Conservation (phyloP, 208 protist species). For the Leishmania martiniquensis region DNA sequence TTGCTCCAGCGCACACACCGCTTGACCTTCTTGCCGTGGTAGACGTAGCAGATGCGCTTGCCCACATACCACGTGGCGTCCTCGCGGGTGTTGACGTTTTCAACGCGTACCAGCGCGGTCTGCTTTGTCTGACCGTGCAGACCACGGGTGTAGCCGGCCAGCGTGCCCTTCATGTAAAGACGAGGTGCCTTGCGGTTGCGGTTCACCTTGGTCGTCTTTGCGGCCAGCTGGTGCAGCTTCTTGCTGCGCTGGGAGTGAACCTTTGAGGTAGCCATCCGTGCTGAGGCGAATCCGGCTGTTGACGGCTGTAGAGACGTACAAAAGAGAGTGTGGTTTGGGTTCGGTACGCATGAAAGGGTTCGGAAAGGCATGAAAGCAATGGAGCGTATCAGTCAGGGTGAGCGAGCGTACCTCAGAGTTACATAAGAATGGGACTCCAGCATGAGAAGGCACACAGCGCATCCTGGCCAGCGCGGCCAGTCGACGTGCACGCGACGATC, state of each 20-base stretch:
- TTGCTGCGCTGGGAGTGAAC: slow-evolving; percentile 88
- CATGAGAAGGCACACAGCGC: not conserved
- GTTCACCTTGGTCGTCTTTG: slow-evolving; percentile 87
- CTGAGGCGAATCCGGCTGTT: not conserved
- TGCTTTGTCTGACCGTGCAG: slow-evolving; percentile 95
- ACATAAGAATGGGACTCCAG: not conserved
- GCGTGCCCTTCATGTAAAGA: slow-evolving; percentile 93
- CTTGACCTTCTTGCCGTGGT: slow-evolving; percentile 96
- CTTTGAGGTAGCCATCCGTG: slow-evolving; percentile 59
- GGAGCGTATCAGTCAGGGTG: not conserved
- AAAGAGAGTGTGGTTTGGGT: not conserved
- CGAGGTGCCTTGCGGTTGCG: slow-evolving; percentile 86
- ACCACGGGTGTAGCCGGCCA: slow-evolving; percentile 90
- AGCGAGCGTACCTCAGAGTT: not conserved
- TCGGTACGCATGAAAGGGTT: not conserved
- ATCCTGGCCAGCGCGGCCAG: not conserved
- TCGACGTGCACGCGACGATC: not conserved
- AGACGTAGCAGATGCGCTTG: slow-evolving; percentile 99
- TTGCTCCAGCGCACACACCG: slow-evolving; percentile 91
- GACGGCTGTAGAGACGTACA: not conserved
- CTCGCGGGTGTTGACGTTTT: slow-evolving; percentile 96
- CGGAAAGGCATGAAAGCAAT: not conserved
- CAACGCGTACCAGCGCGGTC: slow-evolving; percentile 95
- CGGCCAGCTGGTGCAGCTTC: slow-evolving; percentile 89
- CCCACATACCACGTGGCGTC: slow-evolving; percentile 98